These are phyloP conservation scores for Schizophyllum amplum DNA, from an alignment of 1,284 basidiomycete genomes.

Conservation along the genomic window DNA sequence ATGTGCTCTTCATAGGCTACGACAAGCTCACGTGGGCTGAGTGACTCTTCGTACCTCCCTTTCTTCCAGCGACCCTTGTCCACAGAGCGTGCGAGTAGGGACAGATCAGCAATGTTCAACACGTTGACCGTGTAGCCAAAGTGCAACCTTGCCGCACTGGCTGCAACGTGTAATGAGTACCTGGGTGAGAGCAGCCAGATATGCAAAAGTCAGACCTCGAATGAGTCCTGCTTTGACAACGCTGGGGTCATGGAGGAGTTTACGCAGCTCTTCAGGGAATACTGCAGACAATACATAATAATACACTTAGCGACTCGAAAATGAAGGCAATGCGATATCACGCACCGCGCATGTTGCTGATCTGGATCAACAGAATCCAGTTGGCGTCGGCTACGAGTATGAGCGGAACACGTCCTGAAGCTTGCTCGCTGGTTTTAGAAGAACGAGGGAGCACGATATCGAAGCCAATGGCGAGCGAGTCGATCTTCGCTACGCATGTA, in stretches of 20 bases:
- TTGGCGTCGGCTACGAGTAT: constrained; percentile 55
- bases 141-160: constrained; percentile 56
- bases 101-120: constrained; percentile 57
- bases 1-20: not conserved
- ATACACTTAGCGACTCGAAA: not conserved
- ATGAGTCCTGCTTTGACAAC: constrained; percentile 66
- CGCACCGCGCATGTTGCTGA: constrained; percentile 52
- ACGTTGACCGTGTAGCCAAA: constrained; percentile 42
- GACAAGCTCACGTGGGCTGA: not conserved
- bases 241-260: constrained; percentile 39
- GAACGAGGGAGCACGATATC: not conserved
- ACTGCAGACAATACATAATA: constrained; percentile 29
- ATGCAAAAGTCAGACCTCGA: constrained; percentile 35
- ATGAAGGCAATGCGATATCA: constrained; percentile 1
- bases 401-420: constrained; percentile 25
- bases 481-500: not conserved
- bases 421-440: not conserved
- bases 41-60: not conserved
- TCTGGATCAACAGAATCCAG: constrained; percentile 54
- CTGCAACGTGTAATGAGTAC: constrained; percentile 24
- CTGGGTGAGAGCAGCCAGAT: not conserved
- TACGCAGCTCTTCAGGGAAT: constrained; percentile 44
- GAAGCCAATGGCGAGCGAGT: not conserved
- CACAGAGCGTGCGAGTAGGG: constrained; percentile 56
- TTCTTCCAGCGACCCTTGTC: constrained; percentile 54